Percentiles rank a stretch among this genome's conserved stretches.
Evolutionary conservation across 75 land plant species (phyloP).

Genomic region (Sequoiadendron giganteum): DNA sequence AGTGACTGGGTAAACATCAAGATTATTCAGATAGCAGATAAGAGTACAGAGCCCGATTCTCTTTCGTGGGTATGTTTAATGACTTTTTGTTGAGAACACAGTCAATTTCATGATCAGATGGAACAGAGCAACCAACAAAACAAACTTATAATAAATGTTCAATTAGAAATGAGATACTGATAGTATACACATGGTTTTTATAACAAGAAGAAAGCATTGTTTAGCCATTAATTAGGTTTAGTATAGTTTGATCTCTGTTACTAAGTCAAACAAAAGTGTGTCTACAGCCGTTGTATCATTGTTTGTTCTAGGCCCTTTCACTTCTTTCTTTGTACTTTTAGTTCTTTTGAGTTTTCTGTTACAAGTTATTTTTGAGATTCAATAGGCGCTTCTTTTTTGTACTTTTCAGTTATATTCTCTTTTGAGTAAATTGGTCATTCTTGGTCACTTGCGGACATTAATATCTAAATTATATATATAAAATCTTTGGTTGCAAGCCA

Average conservation of each 20-base stretch:
- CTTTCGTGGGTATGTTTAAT: constrained; percentile 76
- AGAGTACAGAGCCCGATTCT: constrained; percentile 55
- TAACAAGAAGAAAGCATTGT: not conserved
- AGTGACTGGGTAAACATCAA: constrained; percentile 97
- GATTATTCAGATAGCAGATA: constrained; percentile 81
- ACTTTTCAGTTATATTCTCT: not conserved
- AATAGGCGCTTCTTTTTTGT: not conserved
- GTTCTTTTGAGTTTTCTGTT: not conserved
- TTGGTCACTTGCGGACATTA: not conserved
- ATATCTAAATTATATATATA: not conserved
- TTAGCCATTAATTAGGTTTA: not conserved
- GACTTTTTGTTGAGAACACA: not conserved
- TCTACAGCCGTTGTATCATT: not conserved
- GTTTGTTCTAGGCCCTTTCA: not conserved
- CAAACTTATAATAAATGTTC: not conserved
- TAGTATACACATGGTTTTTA: not conserved
- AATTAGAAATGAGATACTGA: not conserved
- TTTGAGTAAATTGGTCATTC: not conserved
- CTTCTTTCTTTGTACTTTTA: not conserved
- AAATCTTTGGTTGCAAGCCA: not conserved
- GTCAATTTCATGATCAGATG: not conserved
- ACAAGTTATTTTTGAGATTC: not conserved
- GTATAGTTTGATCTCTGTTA: not conserved
- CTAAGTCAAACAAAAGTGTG: not conserved
- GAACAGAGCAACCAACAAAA: not conserved